Percentiles rank a stretch among this genome's conserved stretches.
Conservation (phyloP, 371 early-diverging fungal genomes). For the Catenaria anguillulae region DNA sequence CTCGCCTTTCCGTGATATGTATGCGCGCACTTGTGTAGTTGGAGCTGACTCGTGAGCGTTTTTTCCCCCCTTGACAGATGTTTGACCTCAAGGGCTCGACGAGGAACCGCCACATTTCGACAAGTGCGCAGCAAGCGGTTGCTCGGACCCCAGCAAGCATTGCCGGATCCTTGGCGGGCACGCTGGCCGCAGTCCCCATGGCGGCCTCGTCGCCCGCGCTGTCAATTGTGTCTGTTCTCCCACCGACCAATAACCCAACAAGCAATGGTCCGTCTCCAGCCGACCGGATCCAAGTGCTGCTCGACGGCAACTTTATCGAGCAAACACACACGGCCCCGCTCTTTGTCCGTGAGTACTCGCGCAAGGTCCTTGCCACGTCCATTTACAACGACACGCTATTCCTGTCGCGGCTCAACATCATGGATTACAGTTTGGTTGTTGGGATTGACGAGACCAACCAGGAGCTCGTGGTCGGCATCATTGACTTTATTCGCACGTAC, state of each 20-base stretch:
- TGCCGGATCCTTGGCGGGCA: no score
- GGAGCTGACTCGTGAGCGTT: background rate
- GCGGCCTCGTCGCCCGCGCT: no score
- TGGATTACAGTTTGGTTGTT: slow-evolving; percentile 89
- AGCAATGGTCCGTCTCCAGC: no score
- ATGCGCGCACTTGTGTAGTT: background rate
- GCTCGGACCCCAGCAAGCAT: no score
- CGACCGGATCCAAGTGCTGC: no score
- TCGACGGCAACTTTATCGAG: slow-evolving; percentile 85
- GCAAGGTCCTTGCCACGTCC: slow-evolving; percentile 55
- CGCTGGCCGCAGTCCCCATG: no score
- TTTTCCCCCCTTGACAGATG: slow-evolving; percentile 35
- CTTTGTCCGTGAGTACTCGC: slow-evolving; percentile 73
- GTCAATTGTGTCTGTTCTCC: no score
- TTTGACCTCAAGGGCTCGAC: slow-evolving; percentile 92
- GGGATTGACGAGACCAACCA: slow-evolving; percentile 67
- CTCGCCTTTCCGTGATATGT: no score
- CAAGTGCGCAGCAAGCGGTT: slow-evolving; percentile 65
- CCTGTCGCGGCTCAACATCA: slow-evolving; percentile 67
- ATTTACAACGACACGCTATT: slow-evolving; percentile 82
- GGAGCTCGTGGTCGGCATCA: slow-evolving; percentile 82
- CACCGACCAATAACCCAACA: no score
- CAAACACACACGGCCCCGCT: slow-evolving; percentile 54
- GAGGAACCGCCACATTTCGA: slow-evolving; percentile 78
- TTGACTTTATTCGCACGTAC: slow-evolving; percentile 90